These are phyloP conservation scores for Neckera pumila DNA, from an alignment of 225 moss, liverwort and hornwort species.

Conservation along the genomic window DNA sequence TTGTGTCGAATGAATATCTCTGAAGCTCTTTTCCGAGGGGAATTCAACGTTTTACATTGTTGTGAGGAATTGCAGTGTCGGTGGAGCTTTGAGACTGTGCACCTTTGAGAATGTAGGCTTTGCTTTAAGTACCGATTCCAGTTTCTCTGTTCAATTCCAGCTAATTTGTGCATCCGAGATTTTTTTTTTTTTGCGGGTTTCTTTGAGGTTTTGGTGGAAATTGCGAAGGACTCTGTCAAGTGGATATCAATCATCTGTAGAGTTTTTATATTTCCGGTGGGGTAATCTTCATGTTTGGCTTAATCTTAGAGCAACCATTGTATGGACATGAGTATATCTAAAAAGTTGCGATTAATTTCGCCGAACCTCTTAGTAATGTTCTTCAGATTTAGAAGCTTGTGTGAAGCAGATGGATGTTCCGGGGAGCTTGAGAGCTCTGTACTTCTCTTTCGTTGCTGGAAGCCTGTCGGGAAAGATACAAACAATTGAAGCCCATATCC, in stretches of 20 bases:
- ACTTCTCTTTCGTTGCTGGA: conserved; percentile 37
- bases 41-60: no score
- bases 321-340: neutral
- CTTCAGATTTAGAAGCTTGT: neutral
- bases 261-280: no score
- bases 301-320: neutral
- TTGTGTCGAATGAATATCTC: neutral
- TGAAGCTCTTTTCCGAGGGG: neutral
- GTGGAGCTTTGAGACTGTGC: no score
- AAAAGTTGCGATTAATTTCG: neutral
- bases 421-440: conserved; percentile 45
- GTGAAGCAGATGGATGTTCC: conserved; percentile 30
- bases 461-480: conserved; percentile 38
- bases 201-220: no score
- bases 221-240: no score
- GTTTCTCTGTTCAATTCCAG: no score
- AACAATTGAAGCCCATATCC: neutral
- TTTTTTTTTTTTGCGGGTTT: no score
- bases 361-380: neutral
- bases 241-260: no score
- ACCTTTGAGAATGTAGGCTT: no score
- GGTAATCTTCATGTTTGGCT: neutral
- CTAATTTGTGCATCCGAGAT: no score
- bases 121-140: no score
- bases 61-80: no score